phyloP scores from a whole-genome alignment of 108 stramenopile genomes.

The Nitzschia sp. region DNA sequence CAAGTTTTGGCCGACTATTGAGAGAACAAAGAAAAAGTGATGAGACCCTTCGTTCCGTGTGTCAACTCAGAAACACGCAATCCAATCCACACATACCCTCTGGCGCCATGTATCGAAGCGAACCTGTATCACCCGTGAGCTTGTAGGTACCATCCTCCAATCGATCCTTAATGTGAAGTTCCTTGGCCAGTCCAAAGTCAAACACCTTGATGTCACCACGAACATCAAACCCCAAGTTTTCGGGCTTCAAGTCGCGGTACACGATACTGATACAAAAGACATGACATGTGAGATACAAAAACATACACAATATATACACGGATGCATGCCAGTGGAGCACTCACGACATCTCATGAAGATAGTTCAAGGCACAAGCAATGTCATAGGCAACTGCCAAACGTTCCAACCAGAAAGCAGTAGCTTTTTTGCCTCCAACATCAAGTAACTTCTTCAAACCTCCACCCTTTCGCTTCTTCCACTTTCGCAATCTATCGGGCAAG shows the following conservation, averaged over 20 bases:
- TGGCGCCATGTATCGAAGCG: slow-evolving; percentile 75
- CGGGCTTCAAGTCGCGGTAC: slow-evolving; percentile 69
- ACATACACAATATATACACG: not conserved
- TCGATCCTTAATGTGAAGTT: slow-evolving; percentile 32
- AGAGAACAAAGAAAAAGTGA: too few relatives aligned
- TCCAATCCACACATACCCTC: slow-evolving; percentile 37
- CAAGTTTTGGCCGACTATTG: too few relatives aligned
- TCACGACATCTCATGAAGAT: slow-evolving; percentile 68
- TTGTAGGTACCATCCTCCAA: slow-evolving; percentile 60
- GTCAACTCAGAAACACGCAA: not conserved
- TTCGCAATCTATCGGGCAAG: slow-evolving; percentile 52
- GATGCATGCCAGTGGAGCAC: not conserved
- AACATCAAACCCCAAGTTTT: slow-evolving; percentile 60
- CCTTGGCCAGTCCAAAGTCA: slow-evolving; percentile 77
- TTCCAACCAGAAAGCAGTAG: slow-evolving; percentile 61
- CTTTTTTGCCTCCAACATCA: slow-evolving; percentile 68
- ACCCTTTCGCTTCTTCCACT: slow-evolving; percentile 63
- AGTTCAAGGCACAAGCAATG: slow-evolving; percentile 68
- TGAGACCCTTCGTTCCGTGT: too few relatives aligned
- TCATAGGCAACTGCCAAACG: slow-evolving; percentile 75
- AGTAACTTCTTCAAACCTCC: slow-evolving; percentile 59
- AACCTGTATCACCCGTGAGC: slow-evolving; percentile 75
- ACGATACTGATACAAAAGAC: slow-evolving; percentile 45
- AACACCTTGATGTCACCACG: slow-evolving; percentile 60
- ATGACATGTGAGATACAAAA: not conserved